Evolutionary conservation across 192 early-diverging fungal genomes (phyloP).

Genomic region (Entophlyctis luteolus): DNA sequence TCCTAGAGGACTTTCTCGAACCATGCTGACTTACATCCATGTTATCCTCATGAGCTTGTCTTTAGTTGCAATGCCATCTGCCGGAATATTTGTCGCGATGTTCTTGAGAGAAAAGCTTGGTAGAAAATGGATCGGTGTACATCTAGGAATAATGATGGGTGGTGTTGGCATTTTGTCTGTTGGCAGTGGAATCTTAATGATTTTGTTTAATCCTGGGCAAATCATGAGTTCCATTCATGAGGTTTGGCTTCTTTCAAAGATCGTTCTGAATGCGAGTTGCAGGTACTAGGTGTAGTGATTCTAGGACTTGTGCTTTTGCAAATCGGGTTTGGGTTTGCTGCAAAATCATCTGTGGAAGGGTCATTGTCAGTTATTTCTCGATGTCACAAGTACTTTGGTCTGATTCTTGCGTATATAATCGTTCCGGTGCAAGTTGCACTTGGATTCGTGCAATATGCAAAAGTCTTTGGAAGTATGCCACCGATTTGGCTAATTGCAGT

Average conservation of each 20-base stretch:
- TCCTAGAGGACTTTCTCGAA: background rate
- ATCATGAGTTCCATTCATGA: background rate
- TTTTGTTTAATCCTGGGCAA: slow-evolving; percentile 8
- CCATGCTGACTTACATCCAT: background rate
- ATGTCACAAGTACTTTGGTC: slow-evolving; percentile 20
- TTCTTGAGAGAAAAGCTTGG: slow-evolving; percentile 14
- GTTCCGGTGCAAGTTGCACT: slow-evolving; percentile 14
- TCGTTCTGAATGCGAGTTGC: no score
- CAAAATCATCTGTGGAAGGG: background rate
- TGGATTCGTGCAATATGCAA: slow-evolving; percentile 5
- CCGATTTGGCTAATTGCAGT: slow-evolving; percentile 4
- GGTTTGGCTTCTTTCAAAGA: no score
- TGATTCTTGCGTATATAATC: background rate
- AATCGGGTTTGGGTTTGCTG: background rate
- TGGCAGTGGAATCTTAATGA: background rate
- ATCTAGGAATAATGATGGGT: slow-evolving; percentile 12
- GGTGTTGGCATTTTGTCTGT: background rate
- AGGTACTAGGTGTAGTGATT: slow-evolving; percentile 1
- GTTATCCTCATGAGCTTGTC: background rate
- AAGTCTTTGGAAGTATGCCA: background rate
- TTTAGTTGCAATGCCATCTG: background rate
- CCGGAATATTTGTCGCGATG: slow-evolving; percentile 13
- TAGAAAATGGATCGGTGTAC: background rate
- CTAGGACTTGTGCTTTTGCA: background rate
- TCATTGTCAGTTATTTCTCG: background rate